Conservation (phyloP, 495 filamentous ascomycete species). For the Penicillium canescens region DNA sequence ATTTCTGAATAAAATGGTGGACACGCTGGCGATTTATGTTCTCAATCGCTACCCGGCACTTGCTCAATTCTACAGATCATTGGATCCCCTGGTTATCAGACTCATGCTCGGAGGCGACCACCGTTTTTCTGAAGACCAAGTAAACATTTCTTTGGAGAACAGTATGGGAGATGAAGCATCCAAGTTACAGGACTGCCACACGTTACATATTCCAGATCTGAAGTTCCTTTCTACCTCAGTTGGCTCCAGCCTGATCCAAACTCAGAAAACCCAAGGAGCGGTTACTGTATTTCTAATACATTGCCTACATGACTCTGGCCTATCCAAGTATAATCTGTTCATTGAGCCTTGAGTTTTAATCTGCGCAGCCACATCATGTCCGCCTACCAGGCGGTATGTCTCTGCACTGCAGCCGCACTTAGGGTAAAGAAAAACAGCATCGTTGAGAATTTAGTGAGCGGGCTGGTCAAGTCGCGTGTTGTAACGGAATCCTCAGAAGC, state of each 20-base stretch:
- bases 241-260: neutral
- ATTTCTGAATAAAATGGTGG: slow-evolving; percentile 14
- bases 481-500: no score
- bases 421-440: no score
- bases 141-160: neutral
- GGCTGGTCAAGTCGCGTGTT: no score
- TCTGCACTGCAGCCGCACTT: no score
- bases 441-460: no score
- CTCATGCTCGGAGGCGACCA: slow-evolving; percentile 6
- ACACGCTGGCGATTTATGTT: slow-evolving; percentile 11
- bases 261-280: no score
- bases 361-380: no score
- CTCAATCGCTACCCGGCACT: slow-evolving; percentile 6
- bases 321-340: no score
- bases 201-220: neutral
- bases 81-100: slow-evolving; percentile 5
- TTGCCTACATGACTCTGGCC: no score
- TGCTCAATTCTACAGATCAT: neutral
- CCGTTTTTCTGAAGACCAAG: neutral
- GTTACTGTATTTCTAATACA: no score
- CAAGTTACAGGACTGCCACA: neutral
- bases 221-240: neutral
- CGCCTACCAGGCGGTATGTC: no score
- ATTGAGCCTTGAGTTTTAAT: no score
- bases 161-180: neutral